phyloP scores from a whole-genome alignment of 495 filamentous ascomycete genomes.

The Annulohypoxylon moriforme region DNA sequence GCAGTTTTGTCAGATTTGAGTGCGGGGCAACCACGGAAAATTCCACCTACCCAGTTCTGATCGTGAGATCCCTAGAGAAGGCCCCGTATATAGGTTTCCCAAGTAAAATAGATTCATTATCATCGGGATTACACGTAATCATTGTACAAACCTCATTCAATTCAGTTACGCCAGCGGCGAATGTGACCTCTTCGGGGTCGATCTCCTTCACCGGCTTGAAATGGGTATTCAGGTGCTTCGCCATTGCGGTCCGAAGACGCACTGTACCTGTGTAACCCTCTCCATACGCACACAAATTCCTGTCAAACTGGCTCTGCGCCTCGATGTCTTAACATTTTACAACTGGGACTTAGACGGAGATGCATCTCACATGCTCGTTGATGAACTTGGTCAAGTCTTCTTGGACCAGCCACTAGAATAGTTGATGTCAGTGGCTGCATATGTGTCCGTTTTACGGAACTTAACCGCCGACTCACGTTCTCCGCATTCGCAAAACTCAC shows the following conservation, averaged over 20 bases:
- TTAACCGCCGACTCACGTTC: slow-evolving; percentile 28
- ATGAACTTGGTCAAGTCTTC: slow-evolving; percentile 36
- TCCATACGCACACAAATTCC: slow-evolving; percentile 30
- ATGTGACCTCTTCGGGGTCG: slow-evolving; percentile 53
- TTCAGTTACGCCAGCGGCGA: slow-evolving; percentile 62
- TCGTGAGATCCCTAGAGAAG: slow-evolving; percentile 50
- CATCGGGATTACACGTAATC: slow-evolving; percentile 54
- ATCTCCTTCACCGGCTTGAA: slow-evolving; percentile 56
- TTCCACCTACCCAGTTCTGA: slow-evolving; percentile 44
- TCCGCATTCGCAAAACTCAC: slow-evolving; percentile 44
- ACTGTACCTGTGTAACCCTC: slow-evolving; percentile 42
- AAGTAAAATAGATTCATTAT: slow-evolving; percentile 63
- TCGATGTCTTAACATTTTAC: not conserved
- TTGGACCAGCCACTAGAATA: slow-evolving; percentile 34
- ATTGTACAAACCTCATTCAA: slow-evolving; percentile 60
- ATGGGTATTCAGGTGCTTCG: slow-evolving; percentile 58
- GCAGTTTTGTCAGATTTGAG: slow-evolving; percentile 11
- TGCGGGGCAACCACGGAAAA: not conserved
- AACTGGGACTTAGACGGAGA: not conserved
- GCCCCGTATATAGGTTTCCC: slow-evolving; percentile 62
- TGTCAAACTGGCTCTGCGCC: slow-evolving; percentile 36
- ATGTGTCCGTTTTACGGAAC: no score
- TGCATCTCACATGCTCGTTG: slow-evolving; percentile 30
- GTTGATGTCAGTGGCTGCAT: not conserved
- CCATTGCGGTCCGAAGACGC: slow-evolving; percentile 55